A percentile compares a stretch with the other conserved stretches of the same genome.
Conservation (phyloP, 2,329 filamentous ascomycete genomes). For the Parasarocladium wereldwijsianum region DNA sequence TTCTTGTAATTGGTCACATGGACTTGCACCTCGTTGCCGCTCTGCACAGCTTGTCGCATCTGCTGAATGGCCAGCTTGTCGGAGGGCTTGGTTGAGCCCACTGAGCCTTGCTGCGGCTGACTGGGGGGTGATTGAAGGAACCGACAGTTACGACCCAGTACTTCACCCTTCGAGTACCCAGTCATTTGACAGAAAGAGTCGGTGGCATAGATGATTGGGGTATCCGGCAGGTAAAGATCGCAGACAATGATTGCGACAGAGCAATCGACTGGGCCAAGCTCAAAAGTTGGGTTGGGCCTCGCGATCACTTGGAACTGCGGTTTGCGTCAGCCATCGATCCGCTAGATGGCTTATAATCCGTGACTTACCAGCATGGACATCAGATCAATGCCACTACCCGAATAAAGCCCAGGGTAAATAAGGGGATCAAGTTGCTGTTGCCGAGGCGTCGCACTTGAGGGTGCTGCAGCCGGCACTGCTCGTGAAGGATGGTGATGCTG, state of each 20-base stretch:
- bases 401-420: conserved; percentile 42
- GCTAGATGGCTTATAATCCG: not conserved
- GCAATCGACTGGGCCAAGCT: conserved; percentile 69
- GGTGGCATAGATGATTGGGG: conserved; percentile 72
- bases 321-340: conserved; percentile 6
- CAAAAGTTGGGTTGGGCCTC: conserved; percentile 58
- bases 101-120: conserved; percentile 31
- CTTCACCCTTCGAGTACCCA: conserved; percentile 61
- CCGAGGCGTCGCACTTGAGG: conserved; percentile 12
- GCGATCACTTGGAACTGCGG: conserved; percentile 45
- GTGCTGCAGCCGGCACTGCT: too few relatives aligned
- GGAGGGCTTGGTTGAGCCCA: not conserved
- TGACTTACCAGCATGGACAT: conserved; percentile 37
- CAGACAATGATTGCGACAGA: conserved; percentile 76
- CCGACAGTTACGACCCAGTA: conserved; percentile 67
- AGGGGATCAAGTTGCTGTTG: conserved; percentile 25
- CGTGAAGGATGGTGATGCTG: too few relatives aligned
- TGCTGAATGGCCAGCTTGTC: conserved; percentile 40
- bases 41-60: conserved; percentile 30
- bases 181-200: conserved; percentile 68
- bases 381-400: conserved; percentile 38
- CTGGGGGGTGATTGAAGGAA: conserved; percentile 58
- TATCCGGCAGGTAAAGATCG: conserved; percentile 58
- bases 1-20: conserved; percentile 67
- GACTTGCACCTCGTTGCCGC: conserved; percentile 30